phyloP scores from a whole-genome alignment of 2,329 filamentous ascomycete genomes.

The Aureobasidium musti region DNA sequence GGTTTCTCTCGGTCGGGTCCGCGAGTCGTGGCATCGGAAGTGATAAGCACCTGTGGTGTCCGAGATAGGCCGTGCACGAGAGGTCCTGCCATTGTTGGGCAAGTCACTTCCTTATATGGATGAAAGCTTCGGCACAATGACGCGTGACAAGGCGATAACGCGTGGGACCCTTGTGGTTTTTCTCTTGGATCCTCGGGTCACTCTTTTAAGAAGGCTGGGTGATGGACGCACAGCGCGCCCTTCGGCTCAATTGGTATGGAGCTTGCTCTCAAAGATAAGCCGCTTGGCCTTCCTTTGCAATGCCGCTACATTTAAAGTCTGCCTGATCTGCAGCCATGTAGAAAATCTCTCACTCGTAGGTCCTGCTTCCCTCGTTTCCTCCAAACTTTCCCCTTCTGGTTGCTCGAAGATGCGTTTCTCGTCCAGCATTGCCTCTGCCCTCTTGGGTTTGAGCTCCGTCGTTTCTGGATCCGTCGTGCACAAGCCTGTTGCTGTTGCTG shows the following conservation, averaged over 20 bases:
- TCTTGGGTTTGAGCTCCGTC: constrained; percentile 27
- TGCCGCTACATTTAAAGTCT: background rate
- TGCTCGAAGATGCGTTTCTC: constrained; percentile 25
- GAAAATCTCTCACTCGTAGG: constrained; percentile 4
- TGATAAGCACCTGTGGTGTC: background rate
- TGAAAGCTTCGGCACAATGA: background rate
- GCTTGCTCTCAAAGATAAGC: background rate
- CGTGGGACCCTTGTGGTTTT: background rate
- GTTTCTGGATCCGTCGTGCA: constrained; percentile 23
- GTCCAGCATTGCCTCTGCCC: constrained; percentile 17
- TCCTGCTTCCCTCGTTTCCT: background rate
- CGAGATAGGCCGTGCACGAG: constrained; percentile 4
- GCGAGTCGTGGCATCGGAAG: background rate
- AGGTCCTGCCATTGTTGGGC: background rate
- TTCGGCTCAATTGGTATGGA: constrained; percentile 18
- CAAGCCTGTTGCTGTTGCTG: constrained; percentile 27
- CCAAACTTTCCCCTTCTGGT: background rate
- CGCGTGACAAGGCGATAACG: constrained; percentile 9
- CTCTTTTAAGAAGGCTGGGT: background rate
- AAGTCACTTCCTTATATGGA: background rate
- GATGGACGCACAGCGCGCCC: constrained; percentile 3
- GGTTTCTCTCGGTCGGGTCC: background rate
- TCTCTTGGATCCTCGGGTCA: background rate
- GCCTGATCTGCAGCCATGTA: background rate
- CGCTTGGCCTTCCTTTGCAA: too few relatives aligned